These are phyloP conservation scores for Cyberlindnera japonica DNA, from an alignment of 805 yeast genomes.

Conservation along the genomic window DNA sequence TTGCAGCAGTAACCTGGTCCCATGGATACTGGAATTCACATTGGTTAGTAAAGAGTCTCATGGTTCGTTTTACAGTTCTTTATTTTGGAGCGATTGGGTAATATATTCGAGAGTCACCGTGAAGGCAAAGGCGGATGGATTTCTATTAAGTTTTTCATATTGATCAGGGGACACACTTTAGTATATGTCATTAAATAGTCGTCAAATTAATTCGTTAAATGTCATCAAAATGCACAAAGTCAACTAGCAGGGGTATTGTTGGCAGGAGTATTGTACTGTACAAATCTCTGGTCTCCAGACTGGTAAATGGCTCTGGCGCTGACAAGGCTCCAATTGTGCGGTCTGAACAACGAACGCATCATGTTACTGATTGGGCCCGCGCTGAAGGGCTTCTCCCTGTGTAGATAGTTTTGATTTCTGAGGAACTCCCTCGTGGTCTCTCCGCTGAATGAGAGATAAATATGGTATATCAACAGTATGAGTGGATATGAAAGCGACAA, in stretches of 20 bases:
- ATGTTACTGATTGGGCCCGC: conserved; percentile 35
- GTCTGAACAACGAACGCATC: conserved; percentile 31
- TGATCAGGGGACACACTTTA: too few species aligned
- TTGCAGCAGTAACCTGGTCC: conserved; percentile 94
- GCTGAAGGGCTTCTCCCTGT: conserved; percentile 27
- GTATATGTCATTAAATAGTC: too few species aligned
- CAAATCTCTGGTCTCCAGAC: conserved; percentile 39
- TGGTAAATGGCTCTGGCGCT: conserved; percentile 31
- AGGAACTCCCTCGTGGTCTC: conserved; percentile 74
- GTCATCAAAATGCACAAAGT: too few species aligned
- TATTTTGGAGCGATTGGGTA: too few species aligned
- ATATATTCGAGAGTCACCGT: too few species aligned
- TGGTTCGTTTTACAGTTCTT: conserved; percentile 26
- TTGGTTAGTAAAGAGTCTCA: conserved; percentile 75
- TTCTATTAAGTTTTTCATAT: too few species aligned
- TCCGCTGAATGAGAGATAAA: conserved; percentile 50
- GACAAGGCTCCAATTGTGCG: conserved; percentile 36
- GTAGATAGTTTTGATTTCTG: conserved; percentile 38
- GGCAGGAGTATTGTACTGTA: conserved; percentile 19
- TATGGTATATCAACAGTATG: conserved; percentile 49
- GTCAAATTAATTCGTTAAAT: too few species aligned
- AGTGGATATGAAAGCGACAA: conserved; percentile 53
- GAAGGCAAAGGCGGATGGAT: too few species aligned
- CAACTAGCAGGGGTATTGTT: too few species aligned
- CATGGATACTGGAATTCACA: conserved; percentile 80